A percentile compares a stretch with the other conserved stretches of the same genome.
phyloP scores from a whole-genome alignment of 176 grass and related monocot species.

The Guadua angustifolia region DNA sequence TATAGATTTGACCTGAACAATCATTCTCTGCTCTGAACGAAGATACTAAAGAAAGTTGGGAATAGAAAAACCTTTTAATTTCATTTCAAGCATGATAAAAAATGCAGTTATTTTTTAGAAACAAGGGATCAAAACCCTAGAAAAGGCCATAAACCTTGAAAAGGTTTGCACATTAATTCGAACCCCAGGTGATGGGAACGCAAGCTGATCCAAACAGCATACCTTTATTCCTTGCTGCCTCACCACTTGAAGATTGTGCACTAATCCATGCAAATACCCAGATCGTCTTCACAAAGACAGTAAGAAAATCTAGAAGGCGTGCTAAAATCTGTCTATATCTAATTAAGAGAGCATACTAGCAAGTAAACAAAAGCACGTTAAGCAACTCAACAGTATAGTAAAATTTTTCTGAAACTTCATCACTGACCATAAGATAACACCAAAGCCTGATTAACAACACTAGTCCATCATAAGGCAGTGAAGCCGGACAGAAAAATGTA shows the following conservation, averaged over 20 bases:
- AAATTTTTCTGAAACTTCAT: not conserved
- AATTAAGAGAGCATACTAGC: not conserved
- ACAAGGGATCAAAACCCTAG: not conserved
- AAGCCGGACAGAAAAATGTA: not conserved
- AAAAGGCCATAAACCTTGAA: not conserved
- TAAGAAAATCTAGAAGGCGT: not conserved
- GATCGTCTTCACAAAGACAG: not conserved
- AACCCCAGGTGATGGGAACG: too few relatives aligned
- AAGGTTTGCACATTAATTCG: not conserved
- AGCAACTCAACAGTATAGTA: not conserved
- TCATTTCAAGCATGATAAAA: slow-evolving; percentile 14
- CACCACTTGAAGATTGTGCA: not conserved
- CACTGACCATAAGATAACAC: not conserved
- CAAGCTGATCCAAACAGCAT: too few relatives aligned
- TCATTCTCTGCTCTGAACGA: not conserved
- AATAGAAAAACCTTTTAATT: not conserved
- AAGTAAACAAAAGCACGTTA: not conserved
- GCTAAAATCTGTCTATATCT: not conserved
- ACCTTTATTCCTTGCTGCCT: too few relatives aligned
- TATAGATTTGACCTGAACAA: slow-evolving; percentile 10
- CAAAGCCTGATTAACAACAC: not conserved
- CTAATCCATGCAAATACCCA: not conserved
- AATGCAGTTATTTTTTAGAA: not conserved
- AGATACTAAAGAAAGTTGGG: not conserved
- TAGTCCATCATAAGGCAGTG: not conserved